Conservation (phyloP, 768 basidiomycete species). For the Rickenella mellea region DNA sequence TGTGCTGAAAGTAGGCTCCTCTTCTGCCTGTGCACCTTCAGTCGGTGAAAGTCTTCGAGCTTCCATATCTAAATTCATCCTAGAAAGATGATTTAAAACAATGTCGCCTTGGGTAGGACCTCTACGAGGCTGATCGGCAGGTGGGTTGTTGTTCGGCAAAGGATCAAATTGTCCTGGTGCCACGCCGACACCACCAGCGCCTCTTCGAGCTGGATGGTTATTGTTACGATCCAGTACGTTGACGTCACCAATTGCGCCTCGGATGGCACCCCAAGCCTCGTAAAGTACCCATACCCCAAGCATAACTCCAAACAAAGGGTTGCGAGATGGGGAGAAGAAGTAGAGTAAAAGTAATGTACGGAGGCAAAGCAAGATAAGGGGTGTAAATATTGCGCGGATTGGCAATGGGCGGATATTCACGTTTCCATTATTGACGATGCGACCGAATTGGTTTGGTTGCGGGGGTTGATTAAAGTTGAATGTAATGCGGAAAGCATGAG, state of each 20-base stretch:
- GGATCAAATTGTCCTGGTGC: no score
- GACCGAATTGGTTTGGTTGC: no score
- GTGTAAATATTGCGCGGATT: constrained; percentile 57
- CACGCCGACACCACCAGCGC: constrained; percentile 7
- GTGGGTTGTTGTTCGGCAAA: neutral
- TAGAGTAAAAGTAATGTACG: constrained; percentile 63
- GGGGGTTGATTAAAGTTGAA: no score
- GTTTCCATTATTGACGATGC: no score
- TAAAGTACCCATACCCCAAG: constrained; percentile 64
- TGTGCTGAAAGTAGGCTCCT: constrained; percentile 34
- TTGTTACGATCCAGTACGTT: constrained; percentile 22
- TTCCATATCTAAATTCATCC: constrained; percentile 47
- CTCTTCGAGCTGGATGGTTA: constrained; percentile 12
- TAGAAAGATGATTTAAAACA: no score
- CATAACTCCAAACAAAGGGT: constrained; percentile 59
- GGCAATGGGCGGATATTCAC: constrained; percentile 47
- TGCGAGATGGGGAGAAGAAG: constrained; percentile 67
- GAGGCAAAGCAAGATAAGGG: constrained; percentile 56
- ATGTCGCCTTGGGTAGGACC: constrained; percentile 19
- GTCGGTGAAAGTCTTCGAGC: constrained; percentile 22
- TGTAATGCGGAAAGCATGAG: no score
- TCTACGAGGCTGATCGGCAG: constrained; percentile 3
- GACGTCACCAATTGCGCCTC: constrained; percentile 26
- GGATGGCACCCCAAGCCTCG: constrained; percentile 66
- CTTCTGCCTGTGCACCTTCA: constrained; percentile 20